Percentiles rank a stretch among this genome's conserved stretches.
Evolutionary conservation across 169 alveolate genomes (phyloP).

Genomic region (Plasmodium chabaudi): DNA sequence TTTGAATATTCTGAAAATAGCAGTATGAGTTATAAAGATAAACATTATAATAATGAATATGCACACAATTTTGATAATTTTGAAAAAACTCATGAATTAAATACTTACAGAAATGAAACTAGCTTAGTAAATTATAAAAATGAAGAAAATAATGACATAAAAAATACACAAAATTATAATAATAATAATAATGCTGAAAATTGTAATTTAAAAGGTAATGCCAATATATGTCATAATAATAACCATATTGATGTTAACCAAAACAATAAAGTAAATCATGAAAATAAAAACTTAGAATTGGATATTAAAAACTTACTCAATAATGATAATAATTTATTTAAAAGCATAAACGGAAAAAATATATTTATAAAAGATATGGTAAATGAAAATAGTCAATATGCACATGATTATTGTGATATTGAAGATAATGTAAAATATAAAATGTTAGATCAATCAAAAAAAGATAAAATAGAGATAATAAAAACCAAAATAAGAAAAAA

Average conservation of each 20-base stretch:
- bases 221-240: not conserved
- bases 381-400: slow-evolving; percentile 34
- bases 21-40: not conserved
- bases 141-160: slow-evolving; percentile 6
- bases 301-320: not conserved
- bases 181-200: not conserved
- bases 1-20: slow-evolving; percentile 12
- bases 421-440: slow-evolving; percentile 52
- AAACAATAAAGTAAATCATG: not conserved
- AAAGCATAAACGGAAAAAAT: slow-evolving; percentile 30
- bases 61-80: no score
- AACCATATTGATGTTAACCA: not conserved
- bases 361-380: slow-evolving; percentile 40
- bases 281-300: no score
- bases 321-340: not conserved
- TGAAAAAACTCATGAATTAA: no score
- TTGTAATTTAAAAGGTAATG: not conserved
- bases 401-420: slow-evolving; percentile 61
- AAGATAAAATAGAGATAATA: slow-evolving; percentile 48
- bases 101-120: no score
- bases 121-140: no score
- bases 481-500: slow-evolving; percentile 63
- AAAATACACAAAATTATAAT: slow-evolving; percentile 1
- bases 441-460: slow-evolving; percentile 12
- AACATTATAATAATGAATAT: not conserved